phyloP scores from a whole-genome alignment of 768 basidiomycete genomes.

The Boletus barrowsii region DNA sequence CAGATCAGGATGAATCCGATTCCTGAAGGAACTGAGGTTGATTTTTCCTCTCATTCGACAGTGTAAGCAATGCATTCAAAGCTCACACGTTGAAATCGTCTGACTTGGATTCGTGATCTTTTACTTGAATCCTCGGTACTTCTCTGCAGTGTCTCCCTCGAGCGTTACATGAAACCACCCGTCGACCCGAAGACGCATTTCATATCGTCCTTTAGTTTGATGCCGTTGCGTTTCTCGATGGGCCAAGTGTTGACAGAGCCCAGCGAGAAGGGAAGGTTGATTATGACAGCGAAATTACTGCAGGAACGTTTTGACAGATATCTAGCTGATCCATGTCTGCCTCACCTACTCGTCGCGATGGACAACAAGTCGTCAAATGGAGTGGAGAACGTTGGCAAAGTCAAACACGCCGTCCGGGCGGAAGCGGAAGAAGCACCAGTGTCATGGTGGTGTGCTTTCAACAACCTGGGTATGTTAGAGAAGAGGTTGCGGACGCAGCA shows the following conservation, averaged over 20 bases:
- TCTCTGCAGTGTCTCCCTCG: slow-evolving; percentile 11
- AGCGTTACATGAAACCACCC: slow-evolving; percentile 17
- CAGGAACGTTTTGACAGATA: slow-evolving; percentile 13
- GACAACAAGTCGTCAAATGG: not conserved
- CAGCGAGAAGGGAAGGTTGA: slow-evolving; percentile 9
- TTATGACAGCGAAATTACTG: slow-evolving; percentile 10
- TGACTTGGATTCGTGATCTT: not conserved
- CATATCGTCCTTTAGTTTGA: slow-evolving; percentile 10
- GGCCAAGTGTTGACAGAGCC: not conserved
- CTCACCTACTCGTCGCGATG: slow-evolving; percentile 6
- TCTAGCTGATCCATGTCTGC: slow-evolving; percentile 13
- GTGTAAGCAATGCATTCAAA: slow-evolving; percentile 7
- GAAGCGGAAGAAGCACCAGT: not conserved
- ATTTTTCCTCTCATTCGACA: slow-evolving; percentile 8
- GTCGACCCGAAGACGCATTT: slow-evolving; percentile 18
- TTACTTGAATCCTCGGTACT: no score
- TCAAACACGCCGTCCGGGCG: not conserved
- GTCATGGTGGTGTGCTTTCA: slow-evolving; percentile 9
- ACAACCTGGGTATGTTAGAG: slow-evolving; percentile 14
- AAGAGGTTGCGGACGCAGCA: slow-evolving; percentile 7
- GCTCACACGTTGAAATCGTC: no score
- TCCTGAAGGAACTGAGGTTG: slow-evolving; percentile 10
- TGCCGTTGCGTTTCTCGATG: slow-evolving; percentile 21
- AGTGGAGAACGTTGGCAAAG: not conserved
- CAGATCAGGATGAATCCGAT: slow-evolving; percentile 21